Base-by-base conservation (phyloP, 768 basidiomycete species). In the Cystobasidium tubakii region DNA sequence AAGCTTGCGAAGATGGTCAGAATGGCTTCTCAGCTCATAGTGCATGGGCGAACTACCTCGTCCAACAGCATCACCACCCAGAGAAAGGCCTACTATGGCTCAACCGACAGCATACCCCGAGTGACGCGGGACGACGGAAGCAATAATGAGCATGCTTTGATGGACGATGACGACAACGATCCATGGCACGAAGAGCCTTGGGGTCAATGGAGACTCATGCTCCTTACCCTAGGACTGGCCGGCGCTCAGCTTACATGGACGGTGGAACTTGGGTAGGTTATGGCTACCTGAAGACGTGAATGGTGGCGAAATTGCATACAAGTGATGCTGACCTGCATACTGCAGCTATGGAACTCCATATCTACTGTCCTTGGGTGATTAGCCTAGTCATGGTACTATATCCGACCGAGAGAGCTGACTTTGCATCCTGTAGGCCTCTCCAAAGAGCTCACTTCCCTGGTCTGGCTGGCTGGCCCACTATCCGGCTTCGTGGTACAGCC, bases 171-270 rank as follows among this genome's bases (percentile, higher is more conserved):
- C 25, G 64, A 70, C 25, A 39, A 73, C 21, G 76, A 74, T 2
- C 65, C 67, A 33, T 44, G 33, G 31, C 36, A 62, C 27, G 75
- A 71, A 63, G 76, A 78, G 55, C 69, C 74, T 42, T 75, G 80
- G 75, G 79, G 79, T 42, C 75, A 79, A 27, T 78, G 77, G 76
- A 75, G 78, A 42, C 76, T 83, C 74, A 76, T 83, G 75, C 79
- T 80, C 31, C 76, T 84, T 66, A 83, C 83, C 74, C 86, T 96
- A 74, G 91, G 92, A 9, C 94, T 98, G 90, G 92, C 88, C 54
- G 95, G 95, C 19, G 91, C 90, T 6, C 91, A 96, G 82, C 88
- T 97, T 29, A 89, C 91, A 0, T 97, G 94, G 94, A 95, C 92
- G 0, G 89, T 96, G 1, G 92, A 95, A 80, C 86, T 94, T 29